These are phyloP conservation scores for Helminthosporium solani DNA, from an alignment of 2,329 filamentous ascomycete species.

Conservation along the genomic window DNA sequence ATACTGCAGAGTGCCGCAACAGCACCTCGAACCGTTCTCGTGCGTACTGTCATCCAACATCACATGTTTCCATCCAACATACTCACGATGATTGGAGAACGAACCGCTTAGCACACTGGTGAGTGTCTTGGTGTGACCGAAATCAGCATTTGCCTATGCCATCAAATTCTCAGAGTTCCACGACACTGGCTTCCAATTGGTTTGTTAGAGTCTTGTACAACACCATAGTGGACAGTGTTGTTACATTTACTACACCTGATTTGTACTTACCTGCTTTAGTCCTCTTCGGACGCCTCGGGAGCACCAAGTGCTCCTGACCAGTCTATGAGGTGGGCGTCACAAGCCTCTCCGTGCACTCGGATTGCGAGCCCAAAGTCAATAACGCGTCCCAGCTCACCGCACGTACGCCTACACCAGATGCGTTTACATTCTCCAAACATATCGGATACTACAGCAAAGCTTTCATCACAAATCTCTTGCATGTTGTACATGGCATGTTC, in stretches of 20 bases:
- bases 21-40: constrained; percentile 3
- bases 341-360: constrained; percentile 1
- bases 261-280: constrained; percentile 25
- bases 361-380: not conserved
- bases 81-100: not conserved
- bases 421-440: too few species aligned
- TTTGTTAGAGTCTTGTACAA: constrained; percentile 22
- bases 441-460: not conserved
- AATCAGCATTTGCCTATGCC: constrained; percentile 18
- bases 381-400: constrained; percentile 4
- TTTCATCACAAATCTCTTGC: not conserved
- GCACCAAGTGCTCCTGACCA: not conserved
- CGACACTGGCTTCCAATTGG: constrained; percentile 18
- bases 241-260: constrained; percentile 40
- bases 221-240: constrained; percentile 27
- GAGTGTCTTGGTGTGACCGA: constrained; percentile 5
- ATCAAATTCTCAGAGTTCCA: constrained; percentile 17
- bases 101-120: not conserved
- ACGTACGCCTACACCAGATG: not conserved
- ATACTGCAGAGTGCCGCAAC: constrained; percentile 8
- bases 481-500: not conserved
- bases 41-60: not conserved
- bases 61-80: not conserved
- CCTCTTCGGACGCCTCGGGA: constrained; percentile 9
- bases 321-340: not conserved